Conservation (phyloP, 2,329 filamentous ascomycete species). For the Pestalotiopsis sp. region DNA sequence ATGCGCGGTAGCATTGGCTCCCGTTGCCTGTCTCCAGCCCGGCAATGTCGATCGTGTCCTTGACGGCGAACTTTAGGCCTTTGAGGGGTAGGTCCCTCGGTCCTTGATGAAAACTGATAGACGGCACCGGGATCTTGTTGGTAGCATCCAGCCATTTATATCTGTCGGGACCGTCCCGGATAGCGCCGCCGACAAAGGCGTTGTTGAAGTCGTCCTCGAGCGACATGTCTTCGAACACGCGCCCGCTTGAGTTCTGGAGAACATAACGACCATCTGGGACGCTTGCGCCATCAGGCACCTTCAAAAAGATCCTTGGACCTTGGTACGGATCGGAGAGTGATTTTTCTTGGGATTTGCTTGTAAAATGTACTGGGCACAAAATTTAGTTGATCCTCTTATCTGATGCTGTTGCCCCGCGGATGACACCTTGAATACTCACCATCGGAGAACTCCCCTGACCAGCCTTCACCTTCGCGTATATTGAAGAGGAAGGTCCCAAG, state of each 20-base stretch:
- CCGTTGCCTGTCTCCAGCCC: slow-evolving; percentile 22
- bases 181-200: slow-evolving; percentile 18
- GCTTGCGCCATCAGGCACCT: neutral
- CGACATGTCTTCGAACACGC: slow-evolving; percentile 14
- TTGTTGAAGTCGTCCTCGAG: slow-evolving; percentile 19
- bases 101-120: slow-evolving; percentile 13
- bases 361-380: too few relatives aligned
- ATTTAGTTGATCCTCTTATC: too few relatives aligned
- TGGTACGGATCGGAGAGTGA: too few relatives aligned
- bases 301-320: slow-evolving; percentile 16
- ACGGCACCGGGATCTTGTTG: slow-evolving; percentile 21
- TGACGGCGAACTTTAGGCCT: slow-evolving; percentile 23
- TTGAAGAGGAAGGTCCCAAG: too few relatives aligned
- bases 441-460: neutral
- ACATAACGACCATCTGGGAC: slow-evolving; percentile 18
- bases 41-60: slow-evolving; percentile 22
- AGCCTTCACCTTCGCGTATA: neutral
- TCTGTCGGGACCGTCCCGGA: slow-evolving; percentile 7
- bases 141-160: slow-evolving; percentile 18
- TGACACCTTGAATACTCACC: too few relatives aligned
- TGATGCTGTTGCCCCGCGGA: too few relatives aligned
- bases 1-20: slow-evolving; percentile 17
- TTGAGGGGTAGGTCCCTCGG: slow-evolving; percentile 10
- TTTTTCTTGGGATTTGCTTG: too few relatives aligned
- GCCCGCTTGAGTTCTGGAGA: slow-evolving; percentile 14